Base-by-base conservation (phyloP, 371 early-diverging fungal species). In the Apophysomyces sp. region DNA sequence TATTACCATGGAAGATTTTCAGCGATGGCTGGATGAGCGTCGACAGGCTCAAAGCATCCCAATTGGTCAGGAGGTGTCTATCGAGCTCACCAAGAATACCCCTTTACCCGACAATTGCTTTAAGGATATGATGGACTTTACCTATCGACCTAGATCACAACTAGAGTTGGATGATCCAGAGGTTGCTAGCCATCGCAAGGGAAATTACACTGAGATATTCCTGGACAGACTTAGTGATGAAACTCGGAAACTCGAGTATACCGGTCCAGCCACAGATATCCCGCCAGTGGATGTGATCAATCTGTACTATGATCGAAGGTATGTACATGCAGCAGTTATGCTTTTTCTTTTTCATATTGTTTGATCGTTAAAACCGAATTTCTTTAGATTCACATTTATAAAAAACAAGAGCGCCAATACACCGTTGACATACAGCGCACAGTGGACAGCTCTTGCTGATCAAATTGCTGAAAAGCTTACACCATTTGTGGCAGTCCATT, bases 401-500 rank as follows among this genome's bases (percentile, higher is more conserved):
- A 60, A 66, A 39, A 56, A 76, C 21, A 58, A 60, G n/a, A 61
- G 60, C 44, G 77, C 65, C 0, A 15, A 66, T 4, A 58, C 28
- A 11, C 78, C 81, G 1, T n/a, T 81, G 27, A 56, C 69, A 15
- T 81, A 78, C 36, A 71, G 62, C 39, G 53, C 57, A 27, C 54
- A 60, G 18, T 75, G 77, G 76, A 60, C 56, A 1, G 49, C 62
- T 2, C 55, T 72, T 4, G 79, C 81, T 0, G 67, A 78, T 51
- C 57, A 61, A 21, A 74, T 78, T 58, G 68, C 77, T 7, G 32
- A 56, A 5, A 65, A 74, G 18, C 53, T 81, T 21, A 54, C 59
- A 13, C 82, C 79, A 16, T 81, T 66, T 68, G 71, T 81, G 8
- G 82, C 82, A 3, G 72, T 81, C 44, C 82, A 81, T 56, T 81